Conservation (phyloP, 192 early-diverging fungal species). For the Backusella westeae region DNA sequence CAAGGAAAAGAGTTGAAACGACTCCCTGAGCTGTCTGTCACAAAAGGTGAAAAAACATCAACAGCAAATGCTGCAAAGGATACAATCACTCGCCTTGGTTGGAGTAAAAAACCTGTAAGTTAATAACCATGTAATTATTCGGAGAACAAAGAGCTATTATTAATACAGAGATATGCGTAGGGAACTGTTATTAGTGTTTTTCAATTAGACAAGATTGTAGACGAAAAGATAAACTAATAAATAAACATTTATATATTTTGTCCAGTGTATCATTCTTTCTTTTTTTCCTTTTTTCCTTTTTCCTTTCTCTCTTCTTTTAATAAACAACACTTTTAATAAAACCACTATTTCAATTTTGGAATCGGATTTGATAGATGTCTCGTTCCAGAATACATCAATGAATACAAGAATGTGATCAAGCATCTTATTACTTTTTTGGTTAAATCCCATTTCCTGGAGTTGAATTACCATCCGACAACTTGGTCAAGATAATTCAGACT, state of each 20-base stretch:
- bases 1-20: constrained; percentile 44
- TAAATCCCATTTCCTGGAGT: neutral
- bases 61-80: constrained; percentile 30
- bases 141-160: neutral
- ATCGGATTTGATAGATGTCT: neutral
- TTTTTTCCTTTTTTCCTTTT: neutral
- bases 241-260: neutral
- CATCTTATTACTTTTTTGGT: neutral
- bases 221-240: constrained; percentile 1
- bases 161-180: constrained; percentile 7
- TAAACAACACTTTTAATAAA: neutral
- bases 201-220: constrained; percentile 19
- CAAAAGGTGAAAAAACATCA: constrained; percentile 28
- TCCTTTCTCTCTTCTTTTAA: neutral
- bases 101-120: constrained; percentile 36
- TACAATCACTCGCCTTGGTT: constrained; percentile 35
- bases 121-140: neutral
- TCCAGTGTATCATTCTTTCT: neutral
- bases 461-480: neutral
- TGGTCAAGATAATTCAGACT: neutral
- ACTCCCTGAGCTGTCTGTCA: constrained; percentile 40
- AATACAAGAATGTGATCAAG: neutral
- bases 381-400: neutral
- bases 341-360: neutral
- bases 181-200: constrained; percentile 21